Evolutionary conservation across 495 filamentous ascomycete species (phyloP).

Genomic region (Parathielavia hyrcaniae): DNA sequence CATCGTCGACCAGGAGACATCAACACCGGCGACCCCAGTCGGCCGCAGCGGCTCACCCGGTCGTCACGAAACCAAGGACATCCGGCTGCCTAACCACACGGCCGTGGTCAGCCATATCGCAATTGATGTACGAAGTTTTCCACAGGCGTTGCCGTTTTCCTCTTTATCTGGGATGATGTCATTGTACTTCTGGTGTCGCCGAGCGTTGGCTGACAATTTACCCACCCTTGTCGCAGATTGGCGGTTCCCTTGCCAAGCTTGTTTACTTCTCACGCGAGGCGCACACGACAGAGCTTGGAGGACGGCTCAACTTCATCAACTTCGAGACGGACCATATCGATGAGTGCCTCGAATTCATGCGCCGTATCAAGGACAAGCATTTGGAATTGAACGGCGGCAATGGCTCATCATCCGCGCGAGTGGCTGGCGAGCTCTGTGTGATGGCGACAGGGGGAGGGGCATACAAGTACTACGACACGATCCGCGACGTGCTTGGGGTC

Average conservation of each 20-base stretch:
- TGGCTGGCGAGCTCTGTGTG: conserved; percentile 60
- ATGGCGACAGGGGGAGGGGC: conserved; percentile 94
- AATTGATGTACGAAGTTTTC: conserved; percentile 65
- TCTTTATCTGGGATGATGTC: conserved; percentile 23
- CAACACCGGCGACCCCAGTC: conserved; percentile 51
- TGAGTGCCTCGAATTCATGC: conserved; percentile 84
- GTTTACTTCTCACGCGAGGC: conserved; percentile 94
- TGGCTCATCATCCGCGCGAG: conserved; percentile 9
- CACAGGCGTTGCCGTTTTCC: not conserved
- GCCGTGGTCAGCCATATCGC: conserved; percentile 92
- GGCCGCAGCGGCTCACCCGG: conserved; percentile 41
- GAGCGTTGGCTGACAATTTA: conserved; percentile 5
- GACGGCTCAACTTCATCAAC: conserved; percentile 85
- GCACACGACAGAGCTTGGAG: conserved; percentile 69
- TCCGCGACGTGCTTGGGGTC: conserved; percentile 66
- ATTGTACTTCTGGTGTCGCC: conserved; percentile 9
- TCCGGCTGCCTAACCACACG: conserved; percentile 91
- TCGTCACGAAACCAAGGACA: conserved; percentile 79
- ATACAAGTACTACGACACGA: conserved; percentile 90
- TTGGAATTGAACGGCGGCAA: conserved; percentile 57
- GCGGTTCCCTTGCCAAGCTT: conserved; percentile 88
- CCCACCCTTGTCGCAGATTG: conserved; percentile 58
- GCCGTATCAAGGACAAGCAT: conserved; percentile 71
- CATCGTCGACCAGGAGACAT: conserved; percentile 74
- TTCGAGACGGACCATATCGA: conserved; percentile 94